Base-by-base conservation (phyloP, 306 rosid species). In the Castanospermum australe region DNA sequence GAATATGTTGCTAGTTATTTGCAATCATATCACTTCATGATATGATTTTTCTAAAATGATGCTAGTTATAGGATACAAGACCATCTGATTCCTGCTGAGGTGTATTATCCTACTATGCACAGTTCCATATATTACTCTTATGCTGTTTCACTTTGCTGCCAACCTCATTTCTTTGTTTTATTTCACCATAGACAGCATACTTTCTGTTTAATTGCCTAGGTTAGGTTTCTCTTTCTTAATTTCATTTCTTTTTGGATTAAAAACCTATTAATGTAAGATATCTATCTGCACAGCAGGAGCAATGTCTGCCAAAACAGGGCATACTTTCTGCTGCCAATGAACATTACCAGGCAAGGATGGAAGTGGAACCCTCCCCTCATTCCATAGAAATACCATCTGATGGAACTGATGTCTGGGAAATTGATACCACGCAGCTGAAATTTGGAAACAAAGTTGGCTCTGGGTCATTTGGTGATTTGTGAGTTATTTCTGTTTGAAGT, bases 361-460 rank as follows among this genome's bases (percentile, higher is more conserved):
- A n/a, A n/a, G n/a, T n/a, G n/a, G 96, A 91, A 71, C 78, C 83
- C 25, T 78, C 85, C 68, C 87, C 88, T 54, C 83, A 62, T 64
- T 83, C 81, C 80, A 78, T 96, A 82, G 94, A 88, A 83, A 96
- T 96, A 90, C 99, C 99, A 33, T 86, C 86, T 67, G 99, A 96
- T 83, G 99, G 91, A 75, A 90, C 87, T 50, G 97, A 96, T 91
- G 99, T 96, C 74, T 96, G 99, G 99, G 99, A 91, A 87, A 90
- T 96, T 84, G 97, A 96, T 87, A 56, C 85, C 65, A 85, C 83
- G 80, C 93, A 85, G 87, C 90, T 96, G 77, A 90, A 89, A 87
- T 79, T 85, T 79, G 99, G 82, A 73, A 88, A 88, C 83, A 96
- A 87, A 96, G 93, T 96, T 88, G 99, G 98, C 81, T 96, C 98